Evolutionary conservation across 805 yeast species (phyloP), one percentile per base, ranked within the genome.

Genomic region (Ogataea thermomethanolica): DNA sequence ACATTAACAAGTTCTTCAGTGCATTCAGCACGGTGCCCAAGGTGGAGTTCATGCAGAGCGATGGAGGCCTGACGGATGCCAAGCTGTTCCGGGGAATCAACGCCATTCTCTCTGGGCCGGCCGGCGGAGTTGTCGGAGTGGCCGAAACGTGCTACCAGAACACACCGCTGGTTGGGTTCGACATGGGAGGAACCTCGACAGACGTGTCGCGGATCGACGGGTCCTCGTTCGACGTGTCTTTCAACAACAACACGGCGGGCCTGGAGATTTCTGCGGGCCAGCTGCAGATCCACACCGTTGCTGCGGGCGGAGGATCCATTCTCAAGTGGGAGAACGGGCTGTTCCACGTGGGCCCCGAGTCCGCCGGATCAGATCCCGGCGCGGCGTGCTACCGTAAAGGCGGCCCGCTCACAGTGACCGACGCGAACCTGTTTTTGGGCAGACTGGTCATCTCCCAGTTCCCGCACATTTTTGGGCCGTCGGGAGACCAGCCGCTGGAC

Each of bases 131-230:
- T 60, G 80, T 75, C 29, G 81, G 81, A 2, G 72, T 62, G 38
- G 74, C 76, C 2, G 65, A 67, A 44, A 74, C 81, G 1, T 75
- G 79, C 51, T 38, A 34, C 30, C 35, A 43, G 15, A 31, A 35
- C 24, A 40, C 48, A 23, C 65, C 73, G 5, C 53, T 65, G 34
- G 62, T 67, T 45, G 72, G 72, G 1, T 66, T 62, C 32, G 67
- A 62, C 52, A 62, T 62, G 67, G 67, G 67, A 29, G 67, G 67
- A 25, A 62, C 67, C 1, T 81, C 90, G 1, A 85, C 95, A 1
- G 95, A 86, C 62, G 88, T 83, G 4, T 78, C 87, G 7, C 68
- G 95, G 45, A 84, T 67, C 53, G 79, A 78, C 33, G 55, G 52
- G 14, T 89, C 90, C 24, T 58, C 65, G 3, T 59, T 66, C 15